Evolutionary conservation across 1,284 basidiomycete genomes (phyloP).

Genomic region (Tilletia horrida): DNA sequence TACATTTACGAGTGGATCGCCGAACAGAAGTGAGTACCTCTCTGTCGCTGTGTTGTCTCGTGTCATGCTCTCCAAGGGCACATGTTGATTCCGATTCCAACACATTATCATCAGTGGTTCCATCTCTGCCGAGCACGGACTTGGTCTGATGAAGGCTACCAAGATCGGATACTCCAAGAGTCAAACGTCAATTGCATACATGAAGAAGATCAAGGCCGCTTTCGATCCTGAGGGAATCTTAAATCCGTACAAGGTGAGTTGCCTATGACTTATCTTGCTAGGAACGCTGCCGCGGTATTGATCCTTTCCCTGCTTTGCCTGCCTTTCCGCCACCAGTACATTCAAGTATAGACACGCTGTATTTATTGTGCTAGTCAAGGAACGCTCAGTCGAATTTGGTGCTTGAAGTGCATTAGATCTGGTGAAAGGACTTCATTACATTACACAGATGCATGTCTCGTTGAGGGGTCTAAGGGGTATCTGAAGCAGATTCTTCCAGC

Average conservation of each 20-base stretch:
- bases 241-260: constrained; percentile 74
- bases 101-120: constrained; percentile 63
- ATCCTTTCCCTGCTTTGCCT: neutral
- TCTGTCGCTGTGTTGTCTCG: neutral
- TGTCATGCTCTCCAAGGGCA: neutral
- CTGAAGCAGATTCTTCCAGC: neutral
- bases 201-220: constrained; percentile 84
- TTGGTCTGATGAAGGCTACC: constrained; percentile 90
- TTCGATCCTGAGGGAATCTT: constrained; percentile 89
- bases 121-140: constrained; percentile 92
- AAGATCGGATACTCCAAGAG: constrained; percentile 86
- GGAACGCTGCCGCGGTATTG: too few relatives aligned
- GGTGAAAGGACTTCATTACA: too few relatives aligned
- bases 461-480: neutral
- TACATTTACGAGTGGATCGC: constrained; percentile 88
- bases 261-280: neutral
- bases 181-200: constrained; percentile 73
- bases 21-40: constrained; percentile 26
- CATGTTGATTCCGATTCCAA: neutral
- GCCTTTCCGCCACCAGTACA: constrained; percentile 3
- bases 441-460: neutral
- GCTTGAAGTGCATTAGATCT: neutral
- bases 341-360: constrained; percentile 6
- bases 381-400: neutral
- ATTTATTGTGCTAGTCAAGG: neutral